Evolutionary conservation across 176 grass and related monocot species (phyloP).

Genomic region (Carex scoparia): DNA sequence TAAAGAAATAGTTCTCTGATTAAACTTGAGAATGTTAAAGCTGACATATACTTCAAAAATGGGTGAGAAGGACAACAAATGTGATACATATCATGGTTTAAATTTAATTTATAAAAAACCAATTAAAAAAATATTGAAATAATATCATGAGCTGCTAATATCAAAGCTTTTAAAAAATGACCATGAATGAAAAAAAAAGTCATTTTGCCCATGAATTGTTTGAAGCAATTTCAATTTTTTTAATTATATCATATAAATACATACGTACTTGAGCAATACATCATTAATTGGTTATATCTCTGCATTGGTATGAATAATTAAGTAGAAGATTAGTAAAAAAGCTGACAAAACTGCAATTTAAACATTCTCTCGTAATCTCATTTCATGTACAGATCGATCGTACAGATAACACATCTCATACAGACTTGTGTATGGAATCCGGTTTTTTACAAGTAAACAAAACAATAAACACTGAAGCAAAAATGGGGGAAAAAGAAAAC

Average conservation of each 20-base stretch:
- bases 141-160: too few species aligned
- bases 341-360: neutral
- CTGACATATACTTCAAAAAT: too few species aligned
- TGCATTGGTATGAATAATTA: neutral
- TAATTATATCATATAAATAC: neutral
- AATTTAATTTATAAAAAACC: too few species aligned
- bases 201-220: too few species aligned
- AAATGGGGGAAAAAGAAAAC: neutral
- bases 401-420: conserved; percentile 26
- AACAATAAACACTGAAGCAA: conserved; percentile 14
- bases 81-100: too few species aligned
- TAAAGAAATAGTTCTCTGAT: too few species aligned
- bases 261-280: neutral
- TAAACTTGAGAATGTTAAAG: too few species aligned
- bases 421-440: conserved; percentile 30
- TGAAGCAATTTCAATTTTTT: too few species aligned
- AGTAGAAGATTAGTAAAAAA: too few species aligned
- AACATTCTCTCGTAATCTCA: neutral
- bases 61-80: too few species aligned
- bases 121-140: too few species aligned
- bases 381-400: neutral
- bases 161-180: neutral
- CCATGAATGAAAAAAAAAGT: neutral
- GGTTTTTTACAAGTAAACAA: conserved; percentile 29
- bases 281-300: neutral